Base-by-base conservation (phyloP, 352 stramenopile species). In the Phytophthora melonis region DNA sequence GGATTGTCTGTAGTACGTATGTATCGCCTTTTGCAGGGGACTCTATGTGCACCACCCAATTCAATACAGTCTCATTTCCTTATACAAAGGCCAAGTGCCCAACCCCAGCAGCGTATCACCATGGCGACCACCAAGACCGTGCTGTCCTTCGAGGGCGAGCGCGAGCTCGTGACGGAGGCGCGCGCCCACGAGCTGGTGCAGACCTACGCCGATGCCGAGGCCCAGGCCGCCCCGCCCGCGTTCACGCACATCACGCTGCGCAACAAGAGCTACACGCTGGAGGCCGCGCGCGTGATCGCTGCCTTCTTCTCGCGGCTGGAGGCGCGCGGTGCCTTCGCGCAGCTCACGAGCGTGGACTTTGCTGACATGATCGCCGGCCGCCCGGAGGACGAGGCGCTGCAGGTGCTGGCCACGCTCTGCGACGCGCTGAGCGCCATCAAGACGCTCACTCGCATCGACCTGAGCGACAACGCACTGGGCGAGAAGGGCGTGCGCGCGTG, bases 401-500 rank as follows among this genome's bases (percentile, higher is more conserved):
- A 94, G 68, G 89, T 97, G 59, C 84, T 97, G 27, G 64, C 83
- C 53, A 93, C 83, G 70, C 82, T 97, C 21, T 96, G 89, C 67
- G 84, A 95, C 66, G 66, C 90, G 65, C 77, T 97, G 34, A 67
- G 79, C 53, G 58, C 45, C 63, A 76, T 94, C 78, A 93, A 93
- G 82, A 92, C 86, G 65, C 82, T 95, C 69, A 86, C 81, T 58
- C 77, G 78, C 59, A 95, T 97, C 64, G 89, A 97, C 54, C 74
- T 99, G 57, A 98, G 93, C 72, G 95, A 99, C 78, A 99, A 99
- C 63, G 97, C 97, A 34, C 89, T 99, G 32, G 97, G 96, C 18
- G 88, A 98, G 58, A 98, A 99, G 75, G 96, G 94, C 49, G 88
- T 98, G 56, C 93, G 93, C 59, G 93, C 93, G 8, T 98, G 94